phyloP scores from a whole-genome alignment of 192 early-diverging fungal species.

The Podila clonocystis region DNA sequence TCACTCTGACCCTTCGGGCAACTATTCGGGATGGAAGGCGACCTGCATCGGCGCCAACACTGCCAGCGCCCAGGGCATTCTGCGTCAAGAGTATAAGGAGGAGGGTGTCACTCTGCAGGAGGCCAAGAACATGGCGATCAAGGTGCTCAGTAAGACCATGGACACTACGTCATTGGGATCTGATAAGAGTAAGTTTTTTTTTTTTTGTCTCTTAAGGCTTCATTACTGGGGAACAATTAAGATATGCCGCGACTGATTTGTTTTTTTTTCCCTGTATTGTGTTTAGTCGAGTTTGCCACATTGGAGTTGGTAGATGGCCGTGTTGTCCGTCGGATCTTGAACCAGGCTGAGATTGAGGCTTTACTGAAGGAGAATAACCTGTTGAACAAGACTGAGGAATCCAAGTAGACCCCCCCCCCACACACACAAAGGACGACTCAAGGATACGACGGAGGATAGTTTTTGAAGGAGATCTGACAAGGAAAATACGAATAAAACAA shows the following conservation, averaged over 20 bases:
- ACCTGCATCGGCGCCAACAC: constrained; percentile 98
- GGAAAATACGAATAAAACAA: constrained; percentile 2
- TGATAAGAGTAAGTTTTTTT: constrained; percentile 78
- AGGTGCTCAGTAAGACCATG: constrained; percentile 97
- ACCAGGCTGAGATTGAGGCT: constrained; percentile 81
- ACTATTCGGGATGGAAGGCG: constrained; percentile 99
- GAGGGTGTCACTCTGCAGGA: constrained; percentile 79
- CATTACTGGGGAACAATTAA: background rate
- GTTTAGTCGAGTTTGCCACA: constrained; percentile 90
- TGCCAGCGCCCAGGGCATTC: constrained; percentile 87
- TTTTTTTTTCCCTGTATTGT: constrained; percentile 14
- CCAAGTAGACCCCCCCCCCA: no score
- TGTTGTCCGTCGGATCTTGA: constrained; percentile 75
- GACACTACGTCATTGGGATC: constrained; percentile 90
- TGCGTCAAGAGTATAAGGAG: constrained; percentile 99
- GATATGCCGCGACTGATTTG: background rate
- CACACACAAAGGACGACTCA: background rate
- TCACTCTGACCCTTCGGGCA: constrained; percentile 98
- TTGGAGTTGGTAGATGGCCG: constrained; percentile 69
- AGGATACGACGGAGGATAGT: background rate
- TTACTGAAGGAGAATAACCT: constrained; percentile 82
- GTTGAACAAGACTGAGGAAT: constrained; percentile 49
- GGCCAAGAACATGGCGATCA: constrained; percentile 90
- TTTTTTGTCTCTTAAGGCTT: constrained; percentile 6
- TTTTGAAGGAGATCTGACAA: background rate